phyloP scores from a whole-genome alignment of 495 filamentous ascomycete species.

The Aspergillus diversus region DNA sequence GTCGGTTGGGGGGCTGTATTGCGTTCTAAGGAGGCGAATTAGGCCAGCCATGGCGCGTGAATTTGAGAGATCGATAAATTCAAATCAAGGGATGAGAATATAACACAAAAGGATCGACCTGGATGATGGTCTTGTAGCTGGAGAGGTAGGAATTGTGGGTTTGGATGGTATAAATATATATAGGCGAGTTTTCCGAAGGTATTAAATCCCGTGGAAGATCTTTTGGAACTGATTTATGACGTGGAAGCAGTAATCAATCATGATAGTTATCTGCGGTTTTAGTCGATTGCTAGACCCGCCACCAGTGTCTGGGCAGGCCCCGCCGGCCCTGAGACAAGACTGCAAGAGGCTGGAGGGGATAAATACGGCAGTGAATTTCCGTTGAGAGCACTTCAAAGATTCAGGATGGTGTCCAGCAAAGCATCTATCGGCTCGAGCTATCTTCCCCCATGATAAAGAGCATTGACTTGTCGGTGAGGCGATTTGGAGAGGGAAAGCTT shows the following conservation, averaged over 20 bases:
- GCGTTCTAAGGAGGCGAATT: conserved; percentile 42
- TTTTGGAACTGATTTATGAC: conserved; percentile 14
- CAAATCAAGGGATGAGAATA: not conserved
- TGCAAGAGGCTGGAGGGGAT: conserved; percentile 12
- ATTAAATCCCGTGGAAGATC: conserved; percentile 1
- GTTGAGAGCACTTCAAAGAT: not conserved
- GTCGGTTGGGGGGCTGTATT: conserved; percentile 42
- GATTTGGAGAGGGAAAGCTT: not conserved
- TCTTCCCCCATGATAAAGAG: not conserved
- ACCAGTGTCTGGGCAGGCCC: conserved; percentile 18
- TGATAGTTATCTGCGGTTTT: conserved; percentile 12
- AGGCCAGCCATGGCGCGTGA: conserved; percentile 39
- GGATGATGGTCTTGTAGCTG: not conserved
- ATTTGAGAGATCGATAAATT: not conserved
- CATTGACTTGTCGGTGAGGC: not conserved
- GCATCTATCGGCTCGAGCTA: not conserved
- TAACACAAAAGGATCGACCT: not conserved
- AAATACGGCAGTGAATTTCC: not conserved
- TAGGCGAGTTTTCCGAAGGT: not conserved
- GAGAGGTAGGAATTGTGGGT: not conserved
- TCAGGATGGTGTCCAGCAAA: not conserved
- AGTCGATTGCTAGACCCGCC: conserved; percentile 16
- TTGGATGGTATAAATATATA: not conserved
- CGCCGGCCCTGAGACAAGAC: conserved; percentile 17
- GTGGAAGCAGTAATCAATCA: conserved; percentile 11